Base-by-base conservation (phyloP, 2,329 filamentous ascomycete genomes). In the Trichoderma atroviride region DNA sequence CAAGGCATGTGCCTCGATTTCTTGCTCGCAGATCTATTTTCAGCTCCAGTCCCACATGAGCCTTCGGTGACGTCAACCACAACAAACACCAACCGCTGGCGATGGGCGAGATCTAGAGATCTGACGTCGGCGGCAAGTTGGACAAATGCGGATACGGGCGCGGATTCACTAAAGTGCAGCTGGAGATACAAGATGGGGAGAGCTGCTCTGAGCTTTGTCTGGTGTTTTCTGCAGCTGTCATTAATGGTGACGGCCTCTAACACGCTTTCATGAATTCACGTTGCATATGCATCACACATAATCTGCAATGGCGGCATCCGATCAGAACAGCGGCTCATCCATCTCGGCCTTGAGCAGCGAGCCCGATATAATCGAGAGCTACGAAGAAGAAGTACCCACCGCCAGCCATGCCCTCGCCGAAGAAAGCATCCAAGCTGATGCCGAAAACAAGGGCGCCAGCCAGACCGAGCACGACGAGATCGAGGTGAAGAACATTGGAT, bases 401-500 rank as follows among this genome's bases (percentile, higher is more conserved):
- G 74, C 72, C 6, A 81, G 79, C 72, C 79, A 81, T 57, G 75
- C 76, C 5, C 76, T 81, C 11, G 80, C 80, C 7, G 75, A 80
- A 1, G 74, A 78, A 64, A 74, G 74, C 35, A 70, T 71, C 10
- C 58, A 74, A 24, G 70, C 71, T 35, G 70, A 65, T 9, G 24
- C 82, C 56, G 81, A 81, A 5, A 77, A 83, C 47, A 83, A 82
- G 64, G 85, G 85, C 11, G 73, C 79, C 2, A 73, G 80, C 16
- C 85, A 88, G 75, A 76, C 81, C 22, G 80, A 83, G 14, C 82
- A 85, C 64, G 81, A 83, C 7, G 85, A 79, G 69, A 75, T 82
- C 43, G 88, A 91, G 70, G 88, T 91, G 3, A 84, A 85, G 58
- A 85, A 92, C 73, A 77, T 92, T 22, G 91, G 91, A n/a, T 92